Conservation (phyloP, 768 basidiomycete species). For the Leccinellum albellum region DNA sequence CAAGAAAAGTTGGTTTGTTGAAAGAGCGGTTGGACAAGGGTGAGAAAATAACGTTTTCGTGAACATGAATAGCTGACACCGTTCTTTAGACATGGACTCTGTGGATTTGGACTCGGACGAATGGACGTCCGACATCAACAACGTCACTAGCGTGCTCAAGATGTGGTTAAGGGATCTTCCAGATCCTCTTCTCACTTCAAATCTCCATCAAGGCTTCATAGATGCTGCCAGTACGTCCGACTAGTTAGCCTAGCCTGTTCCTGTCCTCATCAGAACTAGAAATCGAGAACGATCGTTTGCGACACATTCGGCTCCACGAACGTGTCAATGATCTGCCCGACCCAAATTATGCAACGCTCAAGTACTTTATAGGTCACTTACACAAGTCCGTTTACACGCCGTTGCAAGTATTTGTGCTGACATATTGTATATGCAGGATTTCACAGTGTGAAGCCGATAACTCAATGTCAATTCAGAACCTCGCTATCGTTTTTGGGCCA, state of each 20-base stretch:
- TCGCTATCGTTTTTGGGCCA: slow-evolving; percentile 98
- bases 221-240: slow-evolving; percentile 83
- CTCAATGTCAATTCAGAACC: slow-evolving; percentile 89
- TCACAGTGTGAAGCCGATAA: slow-evolving; percentile 72
- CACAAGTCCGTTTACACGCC: slow-evolving; percentile 56
- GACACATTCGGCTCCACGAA: slow-evolving; percentile 95
- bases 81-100: slow-evolving; percentile 67
- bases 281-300: slow-evolving; percentile 89
- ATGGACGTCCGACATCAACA: slow-evolving; percentile 93
- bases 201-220: slow-evolving; percentile 87
- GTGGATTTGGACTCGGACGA: slow-evolving; percentile 87
- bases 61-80: slow-evolving; percentile 20
- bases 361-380: slow-evolving; percentile 92
- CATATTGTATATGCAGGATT: slow-evolving; percentile 49
- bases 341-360: slow-evolving; percentile 96
- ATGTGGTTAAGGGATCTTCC: slow-evolving; percentile 96
- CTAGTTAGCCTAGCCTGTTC: neutral
- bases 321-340: slow-evolving; percentile 97
- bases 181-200: slow-evolving; percentile 83
- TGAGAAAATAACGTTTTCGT: slow-evolving; percentile 26
- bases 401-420: slow-evolving; percentile 6
- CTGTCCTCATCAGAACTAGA: slow-evolving; percentile 38
- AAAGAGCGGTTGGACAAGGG: slow-evolving; percentile 86
- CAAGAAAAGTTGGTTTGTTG: slow-evolving; percentile 78
- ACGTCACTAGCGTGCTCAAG: slow-evolving; percentile 90